Percentiles rank a stretch among this genome's conserved stretches.
Conservation (phyloP, 2,329 filamentous ascomycete species). For the Clarireedia sp. region DNA sequence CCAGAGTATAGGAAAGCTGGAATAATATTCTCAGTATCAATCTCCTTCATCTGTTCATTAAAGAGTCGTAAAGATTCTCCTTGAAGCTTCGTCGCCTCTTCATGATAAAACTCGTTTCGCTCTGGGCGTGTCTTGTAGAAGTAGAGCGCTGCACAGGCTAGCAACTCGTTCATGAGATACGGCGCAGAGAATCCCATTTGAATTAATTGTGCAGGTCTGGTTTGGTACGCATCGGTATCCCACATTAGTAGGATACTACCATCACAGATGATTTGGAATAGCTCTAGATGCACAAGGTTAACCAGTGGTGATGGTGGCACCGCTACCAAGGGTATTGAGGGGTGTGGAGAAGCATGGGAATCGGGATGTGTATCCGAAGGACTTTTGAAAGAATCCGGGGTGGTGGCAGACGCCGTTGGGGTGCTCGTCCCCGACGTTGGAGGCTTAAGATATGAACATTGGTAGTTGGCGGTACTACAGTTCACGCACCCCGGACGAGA, state of each 20-base stretch:
- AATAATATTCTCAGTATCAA: conserved; percentile 19
- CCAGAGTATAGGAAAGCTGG: conserved; percentile 28
- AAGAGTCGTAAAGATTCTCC: conserved; percentile 26
- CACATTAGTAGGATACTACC: not conserved
- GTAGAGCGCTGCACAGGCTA: conserved; percentile 31
- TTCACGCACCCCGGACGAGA: conserved; percentile 15
- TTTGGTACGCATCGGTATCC: not conserved
- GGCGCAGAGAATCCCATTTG: conserved; percentile 12
- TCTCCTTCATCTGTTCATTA: conserved; percentile 20
- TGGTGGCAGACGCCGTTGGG: not conserved
- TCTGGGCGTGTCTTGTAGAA: conserved; percentile 22
- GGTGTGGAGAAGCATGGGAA: not conserved
- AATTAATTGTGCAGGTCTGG: not conserved
- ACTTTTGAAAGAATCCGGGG: not conserved
- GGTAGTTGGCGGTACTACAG: not conserved
- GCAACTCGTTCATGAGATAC: conserved; percentile 29
- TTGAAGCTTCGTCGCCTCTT: conserved; percentile 30
- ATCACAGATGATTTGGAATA: conserved; percentile 22
- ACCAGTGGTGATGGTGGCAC: conserved; percentile 10
- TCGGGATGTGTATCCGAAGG: not conserved
- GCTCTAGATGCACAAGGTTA: conserved; percentile 32
- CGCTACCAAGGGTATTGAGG: not conserved
- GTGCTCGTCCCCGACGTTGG: not conserved
- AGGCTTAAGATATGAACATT: not conserved
- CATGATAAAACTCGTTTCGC: conserved; percentile 21